Percentiles rank a stretch among this genome's conserved stretches.
phyloP scores from a whole-genome alignment of 495 filamentous ascomycete species.

The Penicillium steckii region DNA sequence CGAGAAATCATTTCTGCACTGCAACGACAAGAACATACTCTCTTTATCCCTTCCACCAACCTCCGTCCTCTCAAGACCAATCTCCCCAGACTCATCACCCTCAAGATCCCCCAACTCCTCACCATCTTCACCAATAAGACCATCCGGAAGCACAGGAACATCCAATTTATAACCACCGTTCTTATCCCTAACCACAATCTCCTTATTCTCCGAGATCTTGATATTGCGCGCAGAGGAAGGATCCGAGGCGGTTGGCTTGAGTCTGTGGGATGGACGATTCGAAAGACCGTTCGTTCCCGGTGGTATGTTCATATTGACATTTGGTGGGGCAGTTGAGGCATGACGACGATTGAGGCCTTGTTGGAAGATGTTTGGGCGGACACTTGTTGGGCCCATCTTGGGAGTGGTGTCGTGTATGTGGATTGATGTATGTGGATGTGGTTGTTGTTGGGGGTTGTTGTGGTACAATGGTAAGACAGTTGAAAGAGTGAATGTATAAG shows the following conservation, averaged over 20 bases:
- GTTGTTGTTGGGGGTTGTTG: neutral
- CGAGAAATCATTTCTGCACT: neutral
- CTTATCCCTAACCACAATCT: constrained; percentile 74
- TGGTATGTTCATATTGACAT: constrained; percentile 14
- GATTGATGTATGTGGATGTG: neutral
- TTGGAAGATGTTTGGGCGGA: constrained; percentile 75
- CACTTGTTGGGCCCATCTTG: constrained; percentile 37
- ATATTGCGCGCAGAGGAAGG: constrained; percentile 31
- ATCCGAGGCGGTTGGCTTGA: constrained; percentile 40
- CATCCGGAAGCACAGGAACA: constrained; percentile 55
- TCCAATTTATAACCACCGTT: constrained; percentile 74
- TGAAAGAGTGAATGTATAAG: neutral
- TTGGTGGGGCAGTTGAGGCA: constrained; percentile 42
- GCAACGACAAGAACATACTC: constrained; percentile 29
- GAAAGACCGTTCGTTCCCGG: constrained; percentile 19
- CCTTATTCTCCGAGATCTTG: constrained; percentile 50
- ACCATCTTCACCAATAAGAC: constrained; percentile 50
- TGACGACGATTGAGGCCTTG: constrained; percentile 67
- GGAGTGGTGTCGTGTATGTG: neutral
- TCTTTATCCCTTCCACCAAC: constrained; percentile 44
- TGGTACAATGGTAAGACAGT: neutral
- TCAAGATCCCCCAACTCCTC: constrained; percentile 49
- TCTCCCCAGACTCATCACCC: constrained; percentile 13
- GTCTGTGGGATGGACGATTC: constrained; percentile 27
- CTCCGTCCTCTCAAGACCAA: constrained; percentile 19